Conservation (phyloP, 2,329 filamentous ascomycete species). For the Coniochaeta sp. region DNA sequence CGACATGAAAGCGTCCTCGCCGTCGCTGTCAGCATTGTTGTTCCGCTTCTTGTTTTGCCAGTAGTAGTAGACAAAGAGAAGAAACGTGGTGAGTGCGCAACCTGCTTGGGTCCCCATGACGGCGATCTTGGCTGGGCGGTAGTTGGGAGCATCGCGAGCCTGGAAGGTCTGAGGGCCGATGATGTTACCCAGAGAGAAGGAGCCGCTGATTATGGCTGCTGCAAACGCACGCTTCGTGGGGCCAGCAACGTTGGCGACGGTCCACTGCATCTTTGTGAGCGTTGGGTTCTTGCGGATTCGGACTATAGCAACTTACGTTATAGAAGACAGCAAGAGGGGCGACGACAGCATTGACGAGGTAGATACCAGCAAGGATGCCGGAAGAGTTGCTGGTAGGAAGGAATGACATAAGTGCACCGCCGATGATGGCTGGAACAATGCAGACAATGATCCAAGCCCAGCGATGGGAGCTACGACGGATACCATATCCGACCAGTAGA, state of each 20-base stretch:
- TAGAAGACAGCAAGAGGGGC: slow-evolving; percentile 38
- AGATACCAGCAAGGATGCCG: slow-evolving; percentile 41
- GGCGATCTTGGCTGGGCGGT: slow-evolving; percentile 45
- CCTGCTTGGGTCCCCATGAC: slow-evolving; percentile 44
- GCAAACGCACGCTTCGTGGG: slow-evolving; percentile 45
- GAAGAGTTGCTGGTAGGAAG: slow-evolving; percentile 34
- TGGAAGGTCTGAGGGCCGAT: slow-evolving; percentile 52
- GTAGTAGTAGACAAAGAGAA: slow-evolving; percentile 41
- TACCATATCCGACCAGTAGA: slow-evolving; percentile 36
- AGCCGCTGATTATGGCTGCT: slow-evolving; percentile 38
- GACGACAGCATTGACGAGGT: slow-evolving; percentile 42
- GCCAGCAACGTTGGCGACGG: slow-evolving; percentile 42
- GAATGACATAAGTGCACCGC: slow-evolving; percentile 46
- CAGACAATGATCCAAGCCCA: slow-evolving; percentile 43
- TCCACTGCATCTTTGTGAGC: slow-evolving; percentile 26
- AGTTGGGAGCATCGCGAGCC: slow-evolving; percentile 41
- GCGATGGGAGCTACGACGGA: slow-evolving; percentile 37
- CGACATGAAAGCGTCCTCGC: slow-evolving; percentile 31
- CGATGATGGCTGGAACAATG: slow-evolving; percentile 38
- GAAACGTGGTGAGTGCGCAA: slow-evolving; percentile 31
- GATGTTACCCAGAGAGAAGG: slow-evolving; percentile 47
- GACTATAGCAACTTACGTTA: slow-evolving; percentile 21
- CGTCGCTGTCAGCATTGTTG: slow-evolving; percentile 17
- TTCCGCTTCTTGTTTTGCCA: slow-evolving; percentile 36
- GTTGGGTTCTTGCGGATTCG: neutral